These are phyloP conservation scores for Cymbopogon flexuosus DNA, from an alignment of 202 grass and related monocot genomes.

Conservation along the genomic window DNA sequence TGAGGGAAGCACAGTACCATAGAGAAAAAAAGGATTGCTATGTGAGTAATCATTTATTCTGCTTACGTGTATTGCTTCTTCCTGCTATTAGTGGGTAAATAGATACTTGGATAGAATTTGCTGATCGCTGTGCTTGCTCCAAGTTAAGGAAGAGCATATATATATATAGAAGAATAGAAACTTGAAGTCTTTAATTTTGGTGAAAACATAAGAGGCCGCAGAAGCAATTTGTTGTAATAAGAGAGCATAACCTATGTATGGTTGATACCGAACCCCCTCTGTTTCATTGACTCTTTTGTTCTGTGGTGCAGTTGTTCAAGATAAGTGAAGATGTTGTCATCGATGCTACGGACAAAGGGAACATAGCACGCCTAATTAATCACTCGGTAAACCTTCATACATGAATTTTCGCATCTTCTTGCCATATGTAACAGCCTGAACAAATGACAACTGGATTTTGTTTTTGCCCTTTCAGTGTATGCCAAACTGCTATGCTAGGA, in stretches of 20 bases:
- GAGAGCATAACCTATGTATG: background rate
- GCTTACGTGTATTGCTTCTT: background rate
- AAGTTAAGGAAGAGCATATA: background rate
- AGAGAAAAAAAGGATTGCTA: constrained; percentile 87
- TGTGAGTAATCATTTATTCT: constrained; percentile 48
- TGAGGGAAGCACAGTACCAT: constrained; percentile 79
- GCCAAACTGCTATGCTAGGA: constrained; percentile 96
- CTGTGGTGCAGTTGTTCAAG: constrained; percentile 77
- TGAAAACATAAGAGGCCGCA: background rate
- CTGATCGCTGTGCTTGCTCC: background rate
- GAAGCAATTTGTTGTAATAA: background rate
- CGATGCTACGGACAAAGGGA: constrained; percentile 88
- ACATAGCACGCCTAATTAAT: constrained; percentile 86
- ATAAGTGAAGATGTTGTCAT: constrained; percentile 91
- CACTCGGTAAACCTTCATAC: constrained; percentile 60
- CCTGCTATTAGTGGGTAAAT: background rate
- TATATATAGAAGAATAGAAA: background rate
- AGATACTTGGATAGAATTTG: background rate
- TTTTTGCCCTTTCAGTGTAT: constrained; percentile 49
- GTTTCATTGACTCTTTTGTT: constrained; percentile 12
- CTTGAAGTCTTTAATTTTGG: background rate
- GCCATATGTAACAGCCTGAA: background rate
- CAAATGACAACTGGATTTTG: background rate
- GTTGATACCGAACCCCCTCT: background rate
- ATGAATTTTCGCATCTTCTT: background rate